phyloP scores from a whole-genome alignment of 805 yeast genomes.

The Debaryomyces castellii region DNA sequence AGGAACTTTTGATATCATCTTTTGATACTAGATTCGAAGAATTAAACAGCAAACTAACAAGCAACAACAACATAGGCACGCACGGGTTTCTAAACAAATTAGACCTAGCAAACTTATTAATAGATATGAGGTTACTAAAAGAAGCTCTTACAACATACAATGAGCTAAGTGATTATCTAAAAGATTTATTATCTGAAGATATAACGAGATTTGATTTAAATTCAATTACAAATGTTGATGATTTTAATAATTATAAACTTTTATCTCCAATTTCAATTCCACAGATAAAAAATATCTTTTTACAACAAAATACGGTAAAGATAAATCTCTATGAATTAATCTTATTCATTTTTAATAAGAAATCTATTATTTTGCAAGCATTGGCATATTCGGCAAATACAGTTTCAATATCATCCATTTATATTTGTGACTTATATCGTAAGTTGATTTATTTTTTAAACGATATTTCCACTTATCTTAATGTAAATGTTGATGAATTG shows the following conservation, averaged over 20 bases:
- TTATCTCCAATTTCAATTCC: constrained; percentile 12
- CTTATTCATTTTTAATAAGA: constrained; percentile 35
- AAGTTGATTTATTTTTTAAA: constrained; percentile 38
- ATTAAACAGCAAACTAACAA: constrained; percentile 11
- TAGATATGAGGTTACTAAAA: constrained; percentile 55
- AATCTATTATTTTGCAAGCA: constrained; percentile 33
- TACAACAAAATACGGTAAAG: background rate
- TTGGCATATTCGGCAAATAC: constrained; percentile 37
- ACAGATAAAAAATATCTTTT: constrained; percentile 1
- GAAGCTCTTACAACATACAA: constrained; percentile 59
- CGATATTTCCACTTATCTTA: constrained; percentile 29
- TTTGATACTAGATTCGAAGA: constrained; percentile 35
- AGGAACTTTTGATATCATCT: constrained; percentile 50
- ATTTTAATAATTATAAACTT: constrained; percentile 9
- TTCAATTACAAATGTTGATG: constrained; percentile 5
- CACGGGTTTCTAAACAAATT: constrained; percentile 44
- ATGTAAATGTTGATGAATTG: constrained; percentile 36
- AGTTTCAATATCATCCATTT: constrained; percentile 40
- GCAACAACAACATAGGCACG: constrained; percentile 26
- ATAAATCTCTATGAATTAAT: constrained; percentile 25
- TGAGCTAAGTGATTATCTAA: constrained; percentile 34
- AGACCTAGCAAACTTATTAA: constrained; percentile 51
- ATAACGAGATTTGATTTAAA: constrained; percentile 5
- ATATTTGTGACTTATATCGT: constrained; percentile 38
- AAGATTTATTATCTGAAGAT: constrained; percentile 3